These are phyloP conservation scores for Candida khao-thaluensis DNA, from an alignment of 805 yeast species.

Conservation along the genomic window DNA sequence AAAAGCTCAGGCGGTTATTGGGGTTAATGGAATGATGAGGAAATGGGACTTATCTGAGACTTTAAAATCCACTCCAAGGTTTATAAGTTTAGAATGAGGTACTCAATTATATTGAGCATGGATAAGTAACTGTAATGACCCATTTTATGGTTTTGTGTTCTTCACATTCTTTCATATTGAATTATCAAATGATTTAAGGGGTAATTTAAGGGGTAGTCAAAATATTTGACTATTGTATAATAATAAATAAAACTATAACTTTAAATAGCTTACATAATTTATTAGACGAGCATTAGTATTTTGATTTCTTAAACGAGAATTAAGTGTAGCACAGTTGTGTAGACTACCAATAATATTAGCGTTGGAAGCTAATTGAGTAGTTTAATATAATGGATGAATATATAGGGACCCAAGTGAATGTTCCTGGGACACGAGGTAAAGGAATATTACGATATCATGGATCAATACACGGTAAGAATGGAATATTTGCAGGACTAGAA, in stretches of 20 bases:
- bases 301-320: conserved; percentile 4
- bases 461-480: conserved; percentile 63
- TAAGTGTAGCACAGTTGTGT: too few species aligned
- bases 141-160: too few species aligned
- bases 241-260: too few species aligned
- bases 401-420: conserved; percentile 37
- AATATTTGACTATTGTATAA: too few species aligned
- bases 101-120: too few species aligned
- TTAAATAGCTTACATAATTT: not conserved
- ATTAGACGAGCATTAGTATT: conserved; percentile 6
- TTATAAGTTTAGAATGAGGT: too few species aligned
- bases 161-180: too few species aligned
- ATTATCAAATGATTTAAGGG: too few species aligned
- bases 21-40: conserved; percentile 5
- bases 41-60: conserved; percentile 5
- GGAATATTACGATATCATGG: conserved; percentile 76
- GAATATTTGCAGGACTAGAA: conserved; percentile 86
- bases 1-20: not conserved
- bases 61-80: conserved; percentile 1
- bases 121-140: too few species aligned
- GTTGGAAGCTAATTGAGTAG: too few species aligned
- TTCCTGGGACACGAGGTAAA: conserved; percentile 66
- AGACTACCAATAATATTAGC: too few species aligned
- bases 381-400: conserved; percentile 23
- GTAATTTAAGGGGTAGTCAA: too few species aligned